Percentiles rank a stretch among this genome's conserved stretches.
These are phyloP conservation scores for Fusarium redolens DNA, from an alignment of 2,329 filamentous ascomycete genomes.

Conservation along the genomic window DNA sequence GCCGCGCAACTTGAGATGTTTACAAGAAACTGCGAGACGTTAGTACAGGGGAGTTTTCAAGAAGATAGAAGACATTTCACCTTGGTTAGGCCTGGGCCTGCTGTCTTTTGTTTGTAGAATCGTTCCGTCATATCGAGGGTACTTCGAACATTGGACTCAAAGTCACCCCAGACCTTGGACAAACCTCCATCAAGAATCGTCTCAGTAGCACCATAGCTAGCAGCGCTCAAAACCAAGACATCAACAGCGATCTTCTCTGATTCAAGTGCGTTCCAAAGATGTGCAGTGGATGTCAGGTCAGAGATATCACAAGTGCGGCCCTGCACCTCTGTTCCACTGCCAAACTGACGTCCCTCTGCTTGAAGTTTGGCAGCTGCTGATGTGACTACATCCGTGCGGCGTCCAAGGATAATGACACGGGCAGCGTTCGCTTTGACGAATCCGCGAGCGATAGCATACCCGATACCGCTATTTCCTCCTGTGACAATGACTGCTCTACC, in stretches of 20 bases:
- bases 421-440: not conserved
- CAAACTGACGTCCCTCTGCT: not conserved
- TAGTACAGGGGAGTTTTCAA: not conserved
- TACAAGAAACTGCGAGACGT: not conserved
- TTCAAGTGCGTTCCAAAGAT: not conserved
- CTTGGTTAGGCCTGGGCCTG: not conserved
- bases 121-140: not conserved
- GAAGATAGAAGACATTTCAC: fast-evolving
- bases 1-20: not conserved
- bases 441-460: not conserved
- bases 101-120: not conserved
- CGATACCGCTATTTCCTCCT: not conserved
- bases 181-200: not conserved
- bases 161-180: not conserved
- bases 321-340: not conserved
- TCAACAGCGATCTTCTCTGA: not conserved
- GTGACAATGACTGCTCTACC: not conserved
- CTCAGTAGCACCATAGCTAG: not conserved
- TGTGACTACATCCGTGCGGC: not conserved
- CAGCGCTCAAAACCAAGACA: not conserved
- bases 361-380: not conserved
- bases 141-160: not conserved
- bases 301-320: not conserved
- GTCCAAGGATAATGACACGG: not conserved
- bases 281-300: fast-evolving